Conservation (phyloP, 2,329 filamentous ascomycete species). For the Penicillium sp. region DNA sequence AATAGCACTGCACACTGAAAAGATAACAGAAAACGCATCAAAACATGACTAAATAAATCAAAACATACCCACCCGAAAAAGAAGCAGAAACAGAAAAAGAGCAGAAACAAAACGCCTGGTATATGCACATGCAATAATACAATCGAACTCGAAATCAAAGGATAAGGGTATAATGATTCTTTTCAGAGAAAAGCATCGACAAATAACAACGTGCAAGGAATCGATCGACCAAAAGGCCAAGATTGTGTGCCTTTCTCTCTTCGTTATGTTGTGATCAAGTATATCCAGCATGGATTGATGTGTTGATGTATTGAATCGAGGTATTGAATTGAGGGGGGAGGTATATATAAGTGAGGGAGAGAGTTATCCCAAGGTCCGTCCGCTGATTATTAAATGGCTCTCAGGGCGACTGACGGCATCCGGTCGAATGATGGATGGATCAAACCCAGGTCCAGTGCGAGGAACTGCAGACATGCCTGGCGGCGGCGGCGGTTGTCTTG, state of each 20-base stretch:
- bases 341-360: background rate
- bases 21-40: background rate
- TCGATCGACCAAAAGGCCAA: background rate
- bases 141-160: slow-evolving; percentile 10
- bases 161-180: slow-evolving; percentile 14
- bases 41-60: slow-evolving; percentile 10
- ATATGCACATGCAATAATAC: slow-evolving; percentile 16
- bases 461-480: slow-evolving; percentile 26
- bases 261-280: background rate
- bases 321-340: background rate
- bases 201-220: background rate
- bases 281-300: background rate
- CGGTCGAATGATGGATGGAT: slow-evolving; percentile 28
- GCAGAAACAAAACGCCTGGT: slow-evolving; percentile 7
- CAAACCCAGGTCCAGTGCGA: slow-evolving; percentile 28
- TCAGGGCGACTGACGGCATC: slow-evolving; percentile 31
- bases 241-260: background rate
- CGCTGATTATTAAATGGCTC: slow-evolving; percentile 39
- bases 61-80: slow-evolving; percentile 14
- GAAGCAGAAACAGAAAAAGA: background rate
- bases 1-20: background rate
- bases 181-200: background rate
- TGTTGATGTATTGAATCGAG: slow-evolving; percentile 2
- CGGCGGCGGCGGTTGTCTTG: slow-evolving; percentile 13
- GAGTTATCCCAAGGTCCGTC: slow-evolving; percentile 34